Conservation (phyloP, 768 basidiomycete genomes). For the Cystobasidium tubakii region DNA sequence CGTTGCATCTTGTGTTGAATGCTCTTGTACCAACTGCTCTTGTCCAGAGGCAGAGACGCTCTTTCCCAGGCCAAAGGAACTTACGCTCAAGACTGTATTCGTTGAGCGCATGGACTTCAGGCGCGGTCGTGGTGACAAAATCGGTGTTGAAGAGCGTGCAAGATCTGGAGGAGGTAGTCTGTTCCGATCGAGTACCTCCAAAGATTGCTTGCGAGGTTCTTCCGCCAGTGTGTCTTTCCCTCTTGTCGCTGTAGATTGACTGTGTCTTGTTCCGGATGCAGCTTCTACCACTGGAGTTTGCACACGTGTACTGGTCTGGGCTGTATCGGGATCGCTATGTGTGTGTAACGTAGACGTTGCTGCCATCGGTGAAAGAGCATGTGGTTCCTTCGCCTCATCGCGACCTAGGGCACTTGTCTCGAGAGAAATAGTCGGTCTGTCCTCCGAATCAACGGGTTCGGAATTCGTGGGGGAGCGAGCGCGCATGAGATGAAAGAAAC, state of each 20-base stretch:
- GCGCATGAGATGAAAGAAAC: slow-evolving; percentile 14
- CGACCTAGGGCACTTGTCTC: not conserved
- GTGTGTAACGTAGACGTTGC: not conserved
- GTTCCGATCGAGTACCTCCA: not conserved
- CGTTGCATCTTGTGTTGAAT: slow-evolving; percentile 22
- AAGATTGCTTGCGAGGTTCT: not conserved
- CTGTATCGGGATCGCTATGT: not conserved
- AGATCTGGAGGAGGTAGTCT: not conserved
- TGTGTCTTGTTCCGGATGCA: too few species aligned
- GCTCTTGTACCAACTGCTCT: not conserved
- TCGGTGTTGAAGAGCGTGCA: not conserved
- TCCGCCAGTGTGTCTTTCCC: not conserved
- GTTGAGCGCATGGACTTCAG: slow-evolving; percentile 9
- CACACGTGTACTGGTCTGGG: not conserved
- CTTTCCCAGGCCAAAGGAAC: not conserved
- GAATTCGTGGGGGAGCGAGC: slow-evolving; percentile 1
- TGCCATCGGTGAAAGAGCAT: not conserved
- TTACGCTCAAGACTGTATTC: not conserved
- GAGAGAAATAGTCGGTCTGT: not conserved
- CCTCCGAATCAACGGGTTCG: not conserved
- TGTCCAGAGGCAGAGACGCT: not conserved
- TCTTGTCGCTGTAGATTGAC: too few species aligned
- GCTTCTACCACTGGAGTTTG: too few species aligned
- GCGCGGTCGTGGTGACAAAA: slow-evolving; percentile 23
- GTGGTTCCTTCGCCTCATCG: not conserved